Evolutionary conservation across 225 moss, liverwort and hornwort species (phyloP).

Genomic region (Pseudisothecium myosuroides): DNA sequence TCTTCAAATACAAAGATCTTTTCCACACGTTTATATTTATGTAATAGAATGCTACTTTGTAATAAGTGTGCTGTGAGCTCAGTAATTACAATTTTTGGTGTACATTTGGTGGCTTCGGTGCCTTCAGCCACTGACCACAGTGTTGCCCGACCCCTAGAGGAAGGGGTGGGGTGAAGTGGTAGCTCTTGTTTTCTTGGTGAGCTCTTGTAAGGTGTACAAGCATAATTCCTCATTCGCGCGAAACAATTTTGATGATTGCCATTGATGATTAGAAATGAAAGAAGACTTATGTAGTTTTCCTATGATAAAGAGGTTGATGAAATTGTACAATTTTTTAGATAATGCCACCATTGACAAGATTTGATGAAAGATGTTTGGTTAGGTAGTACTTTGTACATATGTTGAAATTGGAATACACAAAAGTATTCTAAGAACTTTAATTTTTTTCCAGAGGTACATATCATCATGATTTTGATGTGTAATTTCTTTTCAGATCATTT

Average conservation of each 20-base stretch:
- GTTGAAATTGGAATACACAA: too few species aligned
- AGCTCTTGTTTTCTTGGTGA: too few species aligned
- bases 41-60: background rate
- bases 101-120: background rate
- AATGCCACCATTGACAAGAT: background rate
- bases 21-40: background rate
- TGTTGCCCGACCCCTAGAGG: too few species aligned
- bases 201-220: too few species aligned
- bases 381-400: too few species aligned
- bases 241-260: background rate
- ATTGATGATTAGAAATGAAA: too few species aligned
- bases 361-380: background rate
- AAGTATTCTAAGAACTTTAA: too few species aligned
- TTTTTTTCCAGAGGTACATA: background rate
- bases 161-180: too few species aligned
- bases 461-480: background rate
- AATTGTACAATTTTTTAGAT: background rate
- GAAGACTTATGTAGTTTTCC: background rate
- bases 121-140: background rate
- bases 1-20: background rate
- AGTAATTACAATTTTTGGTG: background rate
- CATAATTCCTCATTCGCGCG: background rate
- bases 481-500: background rate
- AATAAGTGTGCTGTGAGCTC: background rate
- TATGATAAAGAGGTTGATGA: too few species aligned